A percentile compares a stretch with the other conserved stretches of the same genome.
These are phyloP conservation scores for Neofusicoccum parvum DNA, from an alignment of 2,329 filamentous ascomycete species.

Conservation along the genomic window DNA sequence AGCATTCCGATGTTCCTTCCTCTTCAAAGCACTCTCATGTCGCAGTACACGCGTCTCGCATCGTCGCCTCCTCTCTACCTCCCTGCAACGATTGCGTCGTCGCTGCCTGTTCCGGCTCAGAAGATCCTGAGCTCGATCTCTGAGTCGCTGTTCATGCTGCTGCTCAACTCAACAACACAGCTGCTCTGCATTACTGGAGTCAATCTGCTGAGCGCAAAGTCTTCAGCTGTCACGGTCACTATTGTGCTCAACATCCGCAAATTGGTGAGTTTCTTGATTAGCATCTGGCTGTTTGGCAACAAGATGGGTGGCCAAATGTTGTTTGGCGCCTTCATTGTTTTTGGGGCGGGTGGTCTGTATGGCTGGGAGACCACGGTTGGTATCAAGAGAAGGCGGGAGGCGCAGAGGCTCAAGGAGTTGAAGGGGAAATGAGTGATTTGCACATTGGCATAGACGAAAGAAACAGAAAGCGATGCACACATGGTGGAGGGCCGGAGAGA, in stretches of 20 bases:
- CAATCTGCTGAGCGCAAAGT: slow-evolving; percentile 85
- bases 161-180: slow-evolving; percentile 83
- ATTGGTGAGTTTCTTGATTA: slow-evolving; percentile 84
- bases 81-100: slow-evolving; percentile 32
- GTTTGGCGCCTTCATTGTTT: slow-evolving; percentile 81
- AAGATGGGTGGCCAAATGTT: slow-evolving; percentile 74
- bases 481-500: not conserved
- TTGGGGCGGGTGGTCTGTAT: slow-evolving; percentile 88
- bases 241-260: slow-evolving; percentile 96
- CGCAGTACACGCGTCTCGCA: slow-evolving; percentile 66
- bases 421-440: slow-evolving; percentile 2
- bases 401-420: slow-evolving; percentile 16
- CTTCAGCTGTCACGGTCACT: slow-evolving; percentile 90
- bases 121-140: slow-evolving; percentile 48
- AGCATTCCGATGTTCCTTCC: slow-evolving; percentile 76
- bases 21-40: slow-evolving; percentile 65
- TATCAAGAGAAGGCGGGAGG: slow-evolving; percentile 40
- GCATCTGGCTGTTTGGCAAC: slow-evolving; percentile 95
- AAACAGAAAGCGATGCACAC: not conserved
- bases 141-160: slow-evolving; percentile 70
- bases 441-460: not conserved
- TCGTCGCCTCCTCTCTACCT: slow-evolving; percentile 62
- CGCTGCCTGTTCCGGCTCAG: slow-evolving; percentile 33
- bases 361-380: slow-evolving; percentile 67
- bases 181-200: slow-evolving; percentile 95